Conservation (phyloP, 257 asterid genomes). For the Fraxinus pennsylvanica region DNA sequence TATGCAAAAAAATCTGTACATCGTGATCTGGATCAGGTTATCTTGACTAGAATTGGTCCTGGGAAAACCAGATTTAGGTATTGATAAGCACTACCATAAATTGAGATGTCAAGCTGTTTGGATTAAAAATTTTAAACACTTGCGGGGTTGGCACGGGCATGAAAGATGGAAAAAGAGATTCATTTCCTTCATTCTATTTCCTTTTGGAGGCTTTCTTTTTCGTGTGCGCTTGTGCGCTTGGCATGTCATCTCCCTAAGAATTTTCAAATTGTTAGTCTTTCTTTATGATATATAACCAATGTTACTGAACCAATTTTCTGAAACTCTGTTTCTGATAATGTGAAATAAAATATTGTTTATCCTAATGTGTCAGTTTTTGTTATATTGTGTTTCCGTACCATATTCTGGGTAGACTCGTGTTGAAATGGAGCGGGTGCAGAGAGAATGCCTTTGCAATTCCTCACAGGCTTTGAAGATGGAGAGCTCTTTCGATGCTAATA, state of each 20-base stretch:
- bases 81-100: not conserved
- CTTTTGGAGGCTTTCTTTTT: not conserved
- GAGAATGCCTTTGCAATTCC: conserved; percentile 81
- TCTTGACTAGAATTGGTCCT: not conserved
- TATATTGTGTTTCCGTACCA: conserved; percentile 11
- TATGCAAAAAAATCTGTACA: not conserved
- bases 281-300: not conserved
- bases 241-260: not conserved
- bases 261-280: not conserved
- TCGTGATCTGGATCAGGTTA: not conserved
- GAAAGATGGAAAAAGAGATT: not conserved
- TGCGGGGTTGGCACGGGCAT: not conserved
- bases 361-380: not conserved
- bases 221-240: not conserved
- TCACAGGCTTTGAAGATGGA: conserved; percentile 93
- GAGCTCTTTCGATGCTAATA: conserved; percentile 82
- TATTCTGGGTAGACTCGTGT: conserved; percentile 66
- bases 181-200: not conserved
- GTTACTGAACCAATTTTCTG: not conserved
- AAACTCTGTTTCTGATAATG: not conserved
- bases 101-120: not conserved
- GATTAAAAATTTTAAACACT: not conserved
- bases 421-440: conserved; percentile 69
- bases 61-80: not conserved
- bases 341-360: not conserved